Evolutionary conservation across 129 eudicot genomes (phyloP).

Genomic region (Lonicera japonica): DNA sequence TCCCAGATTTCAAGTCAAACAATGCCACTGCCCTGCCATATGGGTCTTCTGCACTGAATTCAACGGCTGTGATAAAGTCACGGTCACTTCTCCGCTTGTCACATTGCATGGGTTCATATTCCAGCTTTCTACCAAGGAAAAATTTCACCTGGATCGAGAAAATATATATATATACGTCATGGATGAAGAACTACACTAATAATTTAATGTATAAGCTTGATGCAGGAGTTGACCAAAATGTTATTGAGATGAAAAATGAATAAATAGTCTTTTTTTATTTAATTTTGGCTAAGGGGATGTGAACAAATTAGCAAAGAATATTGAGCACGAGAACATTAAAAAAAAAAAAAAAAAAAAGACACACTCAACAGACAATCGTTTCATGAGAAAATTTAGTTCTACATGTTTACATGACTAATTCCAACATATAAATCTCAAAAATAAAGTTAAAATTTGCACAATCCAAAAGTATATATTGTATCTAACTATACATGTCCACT

Average conservation of each 20-base stretch:
- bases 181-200: neutral
- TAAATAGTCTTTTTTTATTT: no score
- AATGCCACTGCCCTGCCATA: constrained; percentile 84
- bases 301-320: neutral
- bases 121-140: constrained; percentile 65
- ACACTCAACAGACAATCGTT: no score
- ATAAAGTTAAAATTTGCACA: neutral
- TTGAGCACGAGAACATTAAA: no score
- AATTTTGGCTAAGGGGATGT: no score
- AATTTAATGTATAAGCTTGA: no score
- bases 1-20: constrained; percentile 61
- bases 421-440: neutral
- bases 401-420: no score
- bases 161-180: neutral
- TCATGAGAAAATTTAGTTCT: no score
- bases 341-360: no score
- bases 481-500: no score
- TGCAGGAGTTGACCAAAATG: no score
- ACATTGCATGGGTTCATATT: constrained; percentile 52
- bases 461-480: no score
- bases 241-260: no score
- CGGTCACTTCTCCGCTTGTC: constrained; percentile 42
- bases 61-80: constrained; percentile 66
- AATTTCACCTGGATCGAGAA: constrained; percentile 56
- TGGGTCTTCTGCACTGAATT: constrained; percentile 68